A percentile compares a stretch with the other conserved stretches of the same genome.
These are phyloP conservation scores for Diplodia intermedia DNA, from an alignment of 2,329 filamentous ascomycete species.

Conservation along the genomic window DNA sequence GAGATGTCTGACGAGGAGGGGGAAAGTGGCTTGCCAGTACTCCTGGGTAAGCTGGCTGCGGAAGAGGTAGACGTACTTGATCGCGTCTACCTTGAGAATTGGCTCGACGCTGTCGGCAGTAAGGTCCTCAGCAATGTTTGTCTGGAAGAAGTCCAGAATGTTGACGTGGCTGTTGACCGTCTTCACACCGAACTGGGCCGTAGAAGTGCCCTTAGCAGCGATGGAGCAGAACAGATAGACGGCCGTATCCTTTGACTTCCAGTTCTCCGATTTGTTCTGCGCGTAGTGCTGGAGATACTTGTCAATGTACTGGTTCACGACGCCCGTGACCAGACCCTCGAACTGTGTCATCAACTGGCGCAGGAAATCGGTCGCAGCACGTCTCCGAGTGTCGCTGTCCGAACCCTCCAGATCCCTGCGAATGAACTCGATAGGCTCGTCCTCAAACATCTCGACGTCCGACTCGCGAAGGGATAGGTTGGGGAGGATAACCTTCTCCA, in stretches of 20 bases:
- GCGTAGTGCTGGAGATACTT: slow-evolving; percentile 80
- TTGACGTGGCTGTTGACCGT: slow-evolving; percentile 82
- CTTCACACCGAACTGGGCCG: slow-evolving; percentile 86
- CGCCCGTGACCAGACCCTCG: slow-evolving; percentile 80
- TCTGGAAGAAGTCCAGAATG: slow-evolving; percentile 93
- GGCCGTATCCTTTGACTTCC: slow-evolving; percentile 98
- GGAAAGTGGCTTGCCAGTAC: slow-evolving; percentile 89
- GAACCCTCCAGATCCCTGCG: slow-evolving; percentile 93
- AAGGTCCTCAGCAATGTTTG: slow-evolving; percentile 88
- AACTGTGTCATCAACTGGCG: slow-evolving; percentile 88
- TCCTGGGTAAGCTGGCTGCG: slow-evolving; percentile 90
- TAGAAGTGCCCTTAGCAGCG: slow-evolving; percentile 88
- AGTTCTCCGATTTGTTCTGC: slow-evolving; percentile 72
- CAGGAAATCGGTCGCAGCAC: slow-evolving; percentile 94
- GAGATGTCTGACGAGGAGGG: slow-evolving; percentile 88
- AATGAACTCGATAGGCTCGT: slow-evolving; percentile 99
- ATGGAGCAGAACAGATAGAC: slow-evolving; percentile 95
- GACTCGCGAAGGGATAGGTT: slow-evolving; percentile 92
- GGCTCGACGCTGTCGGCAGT: slow-evolving; percentile 75
- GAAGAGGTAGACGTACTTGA: slow-evolving; percentile 98
- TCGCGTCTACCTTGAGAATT: slow-evolving; percentile 94
- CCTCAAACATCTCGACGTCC: slow-evolving; percentile 94
- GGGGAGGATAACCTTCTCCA: slow-evolving; percentile 94
- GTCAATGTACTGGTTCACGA: slow-evolving; percentile 86
- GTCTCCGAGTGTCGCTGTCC: slow-evolving; percentile 88